Evolutionary conservation across 768 basidiomycete genomes (phyloP).

Genomic region (Clavulina sp.): DNA sequence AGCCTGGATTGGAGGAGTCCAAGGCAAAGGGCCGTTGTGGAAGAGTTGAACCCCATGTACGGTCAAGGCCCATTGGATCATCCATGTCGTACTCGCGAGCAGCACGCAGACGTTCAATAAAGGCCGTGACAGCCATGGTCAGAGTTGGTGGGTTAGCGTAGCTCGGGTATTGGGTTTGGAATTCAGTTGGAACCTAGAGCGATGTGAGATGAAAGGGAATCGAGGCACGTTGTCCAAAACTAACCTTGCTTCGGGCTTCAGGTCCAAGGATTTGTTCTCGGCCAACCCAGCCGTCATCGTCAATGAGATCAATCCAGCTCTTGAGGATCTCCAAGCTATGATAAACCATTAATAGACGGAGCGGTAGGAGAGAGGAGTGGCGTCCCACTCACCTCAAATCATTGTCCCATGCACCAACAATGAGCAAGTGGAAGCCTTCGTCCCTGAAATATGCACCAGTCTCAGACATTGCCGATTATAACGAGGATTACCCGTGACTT

Average conservation of each 20-base stretch:
- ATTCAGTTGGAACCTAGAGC: conserved; percentile 66
- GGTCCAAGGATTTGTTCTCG: conserved; percentile 94
- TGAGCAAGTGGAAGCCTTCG: conserved; percentile 87
- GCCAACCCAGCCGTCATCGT: conserved; percentile 90
- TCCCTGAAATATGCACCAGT: conserved; percentile 38
- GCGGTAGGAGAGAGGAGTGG: neutral
- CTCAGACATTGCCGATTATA: too few relatives aligned
- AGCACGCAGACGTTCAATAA: conserved; percentile 51
- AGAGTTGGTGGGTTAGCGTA: conserved; percentile 94
- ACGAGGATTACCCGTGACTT: conserved; percentile 7
- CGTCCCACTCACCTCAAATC: conserved; percentile 42
- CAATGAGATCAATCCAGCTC: conserved; percentile 79
- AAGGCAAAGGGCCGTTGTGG: neutral
- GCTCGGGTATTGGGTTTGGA: conserved; percentile 83
- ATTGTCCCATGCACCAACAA: conserved; percentile 87
- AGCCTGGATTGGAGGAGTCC: neutral
- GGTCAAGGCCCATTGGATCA: conserved; percentile 11
- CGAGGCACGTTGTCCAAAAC: conserved; percentile 4
- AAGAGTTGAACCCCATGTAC: conserved; percentile 32
- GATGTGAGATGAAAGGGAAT: neutral
- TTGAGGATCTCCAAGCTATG: conserved; percentile 71
- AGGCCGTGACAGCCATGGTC: conserved; percentile 82
- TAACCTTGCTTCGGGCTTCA: conserved; percentile 83
- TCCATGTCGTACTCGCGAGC: too few relatives aligned
- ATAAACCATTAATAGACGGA: neutral